These are phyloP conservation scores for Camellia granthamiana DNA, from an alignment of 148 eudicot species.

Conservation along the genomic window DNA sequence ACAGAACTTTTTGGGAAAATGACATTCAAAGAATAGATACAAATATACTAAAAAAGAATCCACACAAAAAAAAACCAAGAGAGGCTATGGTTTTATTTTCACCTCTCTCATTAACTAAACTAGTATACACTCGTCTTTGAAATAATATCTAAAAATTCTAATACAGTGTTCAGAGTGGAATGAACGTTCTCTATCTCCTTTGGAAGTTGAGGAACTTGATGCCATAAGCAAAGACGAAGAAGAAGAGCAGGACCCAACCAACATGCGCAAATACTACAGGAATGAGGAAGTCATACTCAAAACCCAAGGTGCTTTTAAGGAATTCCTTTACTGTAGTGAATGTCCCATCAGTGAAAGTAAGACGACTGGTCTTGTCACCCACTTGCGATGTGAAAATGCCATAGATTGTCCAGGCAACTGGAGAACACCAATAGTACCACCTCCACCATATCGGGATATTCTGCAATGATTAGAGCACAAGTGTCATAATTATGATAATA, in stretches of 20 bases:
- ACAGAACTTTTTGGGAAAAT: not conserved
- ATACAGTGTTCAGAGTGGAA: not conserved
- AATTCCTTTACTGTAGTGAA: not conserved
- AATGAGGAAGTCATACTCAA: not conserved
- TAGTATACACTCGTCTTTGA: not conserved
- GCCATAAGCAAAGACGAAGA: constrained; percentile 7
- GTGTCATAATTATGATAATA: too few species aligned
- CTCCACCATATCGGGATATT: constrained; percentile 4
- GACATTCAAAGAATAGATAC: not conserved
- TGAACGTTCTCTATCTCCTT: not conserved
- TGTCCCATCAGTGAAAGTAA: not conserved
- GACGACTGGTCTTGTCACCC: not conserved
- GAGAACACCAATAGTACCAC: constrained; percentile 8
- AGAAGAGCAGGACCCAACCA: constrained; percentile 11
- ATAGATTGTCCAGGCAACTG: constrained; percentile 5
- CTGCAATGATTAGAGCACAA: not conserved
- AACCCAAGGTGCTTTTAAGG: not conserved
- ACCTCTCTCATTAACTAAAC: not conserved
- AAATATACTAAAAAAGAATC: not conserved
- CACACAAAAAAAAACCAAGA: not conserved
- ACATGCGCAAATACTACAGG: not conserved
- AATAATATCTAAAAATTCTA: not conserved
- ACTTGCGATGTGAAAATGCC: constrained; percentile 8
- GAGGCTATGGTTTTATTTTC: not conserved
- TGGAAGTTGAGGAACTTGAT: constrained; percentile 10